Base-by-base conservation (phyloP, 139 green algal genomes). In the Chlamydomonas schloesseri region DNA sequence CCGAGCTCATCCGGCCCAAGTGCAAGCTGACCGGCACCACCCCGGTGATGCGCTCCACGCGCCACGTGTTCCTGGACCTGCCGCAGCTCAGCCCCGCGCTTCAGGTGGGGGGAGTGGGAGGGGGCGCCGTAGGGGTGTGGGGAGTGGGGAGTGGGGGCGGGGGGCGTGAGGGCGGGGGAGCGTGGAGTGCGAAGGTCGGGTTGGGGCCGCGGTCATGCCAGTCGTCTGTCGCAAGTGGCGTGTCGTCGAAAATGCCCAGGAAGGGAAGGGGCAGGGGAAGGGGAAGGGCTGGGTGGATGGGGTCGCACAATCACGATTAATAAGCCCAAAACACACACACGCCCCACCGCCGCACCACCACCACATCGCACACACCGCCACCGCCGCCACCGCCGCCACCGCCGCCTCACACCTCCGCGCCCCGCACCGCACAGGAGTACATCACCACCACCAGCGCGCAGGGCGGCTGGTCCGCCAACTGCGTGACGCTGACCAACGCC, bases 41-140 rank as follows among this genome's bases (percentile, higher is more conserved):
- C 47, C 93, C 93, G n/a, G 88, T 94, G n/a, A 73, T 85, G 33
- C 90, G 95, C n/a, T 89, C 88, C 62, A 99, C 97, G 1, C 88
- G 91, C 62, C 97, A 99, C 93, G 75, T 99, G 15, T 99, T 98
- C 94, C 90, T 99, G 74, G 96, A 99, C 92, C 95, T 99, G 77
- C 97, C 97, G 20, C 73, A 88, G 84, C 92, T 99, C 23, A 91
- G 92, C 5, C 80, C 75, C 1, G 55, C 91, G 82, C 94, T 98
- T 79, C 88, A 90, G 79, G 76, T 83, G 60, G 15, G 76, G 57
- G 23, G 0, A 24, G 15, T 8, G 11, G 65, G 11, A 3, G 9
- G n/a, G 9, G 65, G 33, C 33, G 2, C 47, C 11, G 26, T 31
- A 14, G 15, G 62, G 3, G 36, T 9, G 77, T 37, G 23, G 62